phyloP scores from a whole-genome alignment of 2,329 filamentous ascomycete genomes.

The Stenocarpella maydis region DNA sequence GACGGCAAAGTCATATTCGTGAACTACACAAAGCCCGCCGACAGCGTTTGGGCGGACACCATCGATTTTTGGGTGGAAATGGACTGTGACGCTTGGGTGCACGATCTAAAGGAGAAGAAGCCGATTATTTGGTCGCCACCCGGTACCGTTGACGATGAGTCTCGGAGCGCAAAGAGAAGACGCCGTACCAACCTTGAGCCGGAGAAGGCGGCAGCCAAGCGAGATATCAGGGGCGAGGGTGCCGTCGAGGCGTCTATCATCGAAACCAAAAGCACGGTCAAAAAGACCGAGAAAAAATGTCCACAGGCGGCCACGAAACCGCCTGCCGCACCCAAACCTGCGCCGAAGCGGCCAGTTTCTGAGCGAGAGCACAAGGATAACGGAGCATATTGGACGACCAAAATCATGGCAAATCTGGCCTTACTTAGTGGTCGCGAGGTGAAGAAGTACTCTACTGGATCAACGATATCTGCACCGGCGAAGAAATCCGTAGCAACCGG shows the following conservation, averaged over 20 bases:
- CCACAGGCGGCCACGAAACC: conserved; percentile 39
- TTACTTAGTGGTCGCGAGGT: conserved; percentile 44
- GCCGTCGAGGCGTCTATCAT: conserved; percentile 36
- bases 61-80: conserved; percentile 79
- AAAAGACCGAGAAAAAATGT: conserved; percentile 31
- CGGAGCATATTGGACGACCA: conserved; percentile 54
- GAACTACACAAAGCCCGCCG: conserved; percentile 75
- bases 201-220: conserved; percentile 35
- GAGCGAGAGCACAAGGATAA: conserved; percentile 56
- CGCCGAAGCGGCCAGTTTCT: conserved; percentile 50
- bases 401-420: conserved; percentile 51
- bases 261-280: conserved; percentile 22
- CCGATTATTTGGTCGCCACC: conserved; percentile 67
- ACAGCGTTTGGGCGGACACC: conserved; percentile 76
- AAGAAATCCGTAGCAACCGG: background rate
- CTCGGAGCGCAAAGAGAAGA: conserved; percentile 45
- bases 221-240: conserved; percentile 47
- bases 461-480: background rate
- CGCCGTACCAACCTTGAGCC: conserved; percentile 45
- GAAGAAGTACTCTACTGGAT: conserved; percentile 2
- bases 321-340: conserved; percentile 42
- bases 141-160: conserved; percentile 52
- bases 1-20: conserved; percentile 77
- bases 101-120: conserved; percentile 66
- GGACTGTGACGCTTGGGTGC: conserved; percentile 79